Base-by-base conservation (phyloP, 768 basidiomycete genomes). In the Suillus sp. region DNA sequence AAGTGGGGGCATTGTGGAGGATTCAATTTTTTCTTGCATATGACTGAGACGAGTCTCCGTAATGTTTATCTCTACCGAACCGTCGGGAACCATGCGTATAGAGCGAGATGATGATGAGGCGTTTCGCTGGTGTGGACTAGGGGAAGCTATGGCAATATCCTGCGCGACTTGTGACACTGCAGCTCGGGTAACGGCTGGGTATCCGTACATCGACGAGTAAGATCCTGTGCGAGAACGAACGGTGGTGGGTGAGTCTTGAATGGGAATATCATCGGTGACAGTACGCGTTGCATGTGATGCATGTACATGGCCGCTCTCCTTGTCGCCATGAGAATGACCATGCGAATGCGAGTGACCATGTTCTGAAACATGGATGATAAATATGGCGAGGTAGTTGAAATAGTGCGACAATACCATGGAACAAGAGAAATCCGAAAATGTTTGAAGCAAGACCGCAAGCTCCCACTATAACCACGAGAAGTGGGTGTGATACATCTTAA, bases 371-470 rank as follows among this genome's bases (percentile, higher is more conserved):
- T 62, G 59, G 65, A 40, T 57, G 61, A 34, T 68, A 55, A 48
- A 47, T 66, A 38, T 62, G 55, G 43, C 42, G 56, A 35, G 64
- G 60, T 43, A 59, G 58, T 48, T 40, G 48, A 22, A 62, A 27
- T 59, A 37, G 40, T 68, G 62, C 1, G 14, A 20, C 51, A 86
- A 66, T 68, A 93, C 96, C 97, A 69, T 96, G 95, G 83, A 99
- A 99, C 54, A 99, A 79, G 80, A 96, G 91, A 35, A 99, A 76
- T 9, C 97, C 97, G 51, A 98, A 83, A 35, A 99, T 82, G 70
- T 99, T 99, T 25, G 95, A 97, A 0, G 90, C 85, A 10, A 99
- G 79, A 40, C 97, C 97, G 16, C 94, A 81, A 27, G 86, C 85
- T 6, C 97, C 97, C 25, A 99, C 96, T 27, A 96, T 77, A 7